These are phyloP conservation scores for Lanzia echinophila DNA, from an alignment of 2,329 filamentous ascomycete species.

Conservation along the genomic window DNA sequence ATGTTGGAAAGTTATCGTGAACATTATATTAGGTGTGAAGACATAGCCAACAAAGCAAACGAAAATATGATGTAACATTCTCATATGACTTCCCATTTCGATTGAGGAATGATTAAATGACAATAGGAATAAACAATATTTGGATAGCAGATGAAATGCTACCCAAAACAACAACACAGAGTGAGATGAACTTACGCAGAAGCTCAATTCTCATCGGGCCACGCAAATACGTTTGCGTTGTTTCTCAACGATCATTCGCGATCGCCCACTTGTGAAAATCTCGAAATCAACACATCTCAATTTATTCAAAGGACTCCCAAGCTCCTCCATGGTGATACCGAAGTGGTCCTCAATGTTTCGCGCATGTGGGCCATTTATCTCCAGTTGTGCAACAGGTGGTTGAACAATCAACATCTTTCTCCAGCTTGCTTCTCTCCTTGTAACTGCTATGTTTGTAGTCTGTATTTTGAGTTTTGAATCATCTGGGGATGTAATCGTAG, in stretches of 20 bases:
- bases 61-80: no score
- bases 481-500: not conserved
- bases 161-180: not conserved
- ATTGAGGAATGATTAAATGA: no score
- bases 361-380: not conserved
- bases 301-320: conserved; percentile 1
- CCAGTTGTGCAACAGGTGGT: conserved; percentile 1
- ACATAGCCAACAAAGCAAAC: no score
- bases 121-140: no score
- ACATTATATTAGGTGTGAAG: no score
- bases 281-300: conserved; percentile 5
- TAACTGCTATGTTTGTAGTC: not conserved
- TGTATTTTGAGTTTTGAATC: not conserved
- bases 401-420: conserved; percentile 6
- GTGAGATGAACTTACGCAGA: not conserved
- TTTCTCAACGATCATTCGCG: conserved; percentile 4
- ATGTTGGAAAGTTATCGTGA: no score
- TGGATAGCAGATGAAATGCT: not conserved
- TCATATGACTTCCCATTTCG: no score
- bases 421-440: conserved; percentile 2
- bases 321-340: conserved; percentile 1
- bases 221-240: not conserved
- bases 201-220: not conserved
- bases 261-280: conserved; percentile 3
- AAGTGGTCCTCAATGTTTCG: not conserved